Percentiles rank a stretch among this genome's conserved stretches.
Evolutionary conservation across 139 green algal genomes (phyloP).

Genomic region (Chlorella sp.): DNA sequence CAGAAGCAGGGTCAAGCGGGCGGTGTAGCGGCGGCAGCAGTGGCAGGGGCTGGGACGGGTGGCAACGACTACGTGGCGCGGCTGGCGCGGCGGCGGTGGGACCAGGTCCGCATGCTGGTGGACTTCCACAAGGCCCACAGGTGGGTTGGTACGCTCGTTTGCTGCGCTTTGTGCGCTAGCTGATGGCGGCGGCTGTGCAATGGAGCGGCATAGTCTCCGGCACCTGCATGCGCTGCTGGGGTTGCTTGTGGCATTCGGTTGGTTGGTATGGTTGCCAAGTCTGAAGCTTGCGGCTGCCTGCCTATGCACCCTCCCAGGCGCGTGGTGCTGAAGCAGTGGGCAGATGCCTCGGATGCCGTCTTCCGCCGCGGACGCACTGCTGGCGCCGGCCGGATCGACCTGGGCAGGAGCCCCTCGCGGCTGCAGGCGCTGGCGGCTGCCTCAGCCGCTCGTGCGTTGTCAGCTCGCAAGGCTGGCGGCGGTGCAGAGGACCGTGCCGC

Average conservation of each 20-base stretch:
- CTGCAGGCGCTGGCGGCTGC: background rate
- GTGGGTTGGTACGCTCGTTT: background rate
- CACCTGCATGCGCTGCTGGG: too few relatives aligned
- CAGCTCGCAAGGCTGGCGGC: background rate
- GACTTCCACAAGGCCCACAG: constrained; percentile 42
- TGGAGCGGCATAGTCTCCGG: background rate
- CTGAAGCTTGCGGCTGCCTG: background rate
- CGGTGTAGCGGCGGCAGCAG: background rate
- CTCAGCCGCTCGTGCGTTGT: background rate
- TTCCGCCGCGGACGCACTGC: background rate
- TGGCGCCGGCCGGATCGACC: background rate
- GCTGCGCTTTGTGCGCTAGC: background rate
- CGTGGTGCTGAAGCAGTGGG: constrained; percentile 12
- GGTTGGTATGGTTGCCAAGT: background rate
- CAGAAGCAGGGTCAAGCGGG: too few relatives aligned
- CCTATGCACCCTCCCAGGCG: constrained; percentile 3
- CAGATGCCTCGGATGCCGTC: constrained; percentile 9
- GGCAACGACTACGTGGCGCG: background rate
- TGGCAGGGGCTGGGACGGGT: background rate
- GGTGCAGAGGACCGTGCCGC: too few relatives aligned
- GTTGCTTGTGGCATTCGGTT: too few relatives aligned
- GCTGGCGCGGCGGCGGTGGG: constrained; percentile 32
- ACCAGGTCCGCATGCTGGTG: constrained; percentile 31
- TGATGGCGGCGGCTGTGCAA: background rate
- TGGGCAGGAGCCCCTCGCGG: background rate